These are phyloP conservation scores for Yamadazyma sp. DNA, from an alignment of 805 yeast species.

Conservation along the genomic window DNA sequence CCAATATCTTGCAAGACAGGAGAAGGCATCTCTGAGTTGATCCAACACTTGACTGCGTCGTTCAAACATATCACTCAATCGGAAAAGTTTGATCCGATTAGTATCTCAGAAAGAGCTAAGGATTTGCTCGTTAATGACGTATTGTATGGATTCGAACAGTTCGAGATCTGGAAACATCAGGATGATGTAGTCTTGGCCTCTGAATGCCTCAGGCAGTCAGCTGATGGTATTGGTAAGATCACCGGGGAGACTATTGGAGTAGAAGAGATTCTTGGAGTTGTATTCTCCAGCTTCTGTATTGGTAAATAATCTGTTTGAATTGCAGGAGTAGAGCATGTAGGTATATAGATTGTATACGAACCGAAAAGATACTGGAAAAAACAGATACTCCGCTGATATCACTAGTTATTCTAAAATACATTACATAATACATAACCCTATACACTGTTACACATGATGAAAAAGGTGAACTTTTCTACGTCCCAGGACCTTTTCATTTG, in stretches of 20 bases:
- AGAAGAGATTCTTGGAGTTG: constrained; percentile 88
- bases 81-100: constrained; percentile 61
- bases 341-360: too few species aligned
- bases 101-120: constrained; percentile 71
- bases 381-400: too few species aligned
- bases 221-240: constrained; percentile 86
- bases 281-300: constrained; percentile 89
- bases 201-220: constrained; percentile 70
- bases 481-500: constrained; percentile 47
- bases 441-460: constrained; percentile 28
- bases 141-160: constrained; percentile 68
- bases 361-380: too few species aligned
- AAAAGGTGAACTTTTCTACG: constrained; percentile 40
- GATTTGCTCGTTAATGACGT: constrained; percentile 79
- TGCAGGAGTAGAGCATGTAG: too few species aligned
- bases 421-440: constrained; percentile 12
- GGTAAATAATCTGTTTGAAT: constrained; percentile 82
- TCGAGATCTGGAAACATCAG: constrained; percentile 45
- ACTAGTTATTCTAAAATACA: too few species aligned
- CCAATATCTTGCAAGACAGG: constrained; percentile 61
- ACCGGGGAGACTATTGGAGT: constrained; percentile 88
- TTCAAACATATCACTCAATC: constrained; percentile 53
- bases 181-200: constrained; percentile 79
- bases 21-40: constrained; percentile 54
- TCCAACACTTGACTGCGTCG: constrained; percentile 36